These are phyloP conservation scores for Paratinospora sagittata DNA, from an alignment of 164 flowering plant genomes.

Conservation along the genomic window DNA sequence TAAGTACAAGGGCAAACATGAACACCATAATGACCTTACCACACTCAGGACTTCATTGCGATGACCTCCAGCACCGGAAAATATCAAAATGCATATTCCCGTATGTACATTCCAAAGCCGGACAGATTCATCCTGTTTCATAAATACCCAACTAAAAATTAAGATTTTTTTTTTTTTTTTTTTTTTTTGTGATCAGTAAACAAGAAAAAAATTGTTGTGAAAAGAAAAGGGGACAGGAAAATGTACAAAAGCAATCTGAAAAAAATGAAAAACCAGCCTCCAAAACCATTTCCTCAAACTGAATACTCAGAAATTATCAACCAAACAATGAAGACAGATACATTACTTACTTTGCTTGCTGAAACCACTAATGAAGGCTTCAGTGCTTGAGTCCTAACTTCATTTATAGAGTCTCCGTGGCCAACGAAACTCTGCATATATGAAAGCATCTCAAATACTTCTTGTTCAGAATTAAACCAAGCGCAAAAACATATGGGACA, in stretches of 20 bases:
- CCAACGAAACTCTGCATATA: slow-evolving; percentile 90
- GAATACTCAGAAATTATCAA: background rate
- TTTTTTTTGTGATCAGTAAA: no score
- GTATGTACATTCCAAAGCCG: slow-evolving; percentile 96
- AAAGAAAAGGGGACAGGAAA: no score
- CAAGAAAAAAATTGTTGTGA: no score
- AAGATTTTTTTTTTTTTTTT: background rate
- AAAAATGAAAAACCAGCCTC: background rate
- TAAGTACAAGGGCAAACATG: no score
- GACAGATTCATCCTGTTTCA: slow-evolving; percentile 87
- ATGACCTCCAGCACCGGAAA: slow-evolving; percentile 99
- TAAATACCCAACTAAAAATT: slow-evolving; percentile 7
- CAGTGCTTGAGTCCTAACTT: slow-evolving; percentile 85
- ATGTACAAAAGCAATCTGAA: no score
- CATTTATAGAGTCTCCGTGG: slow-evolving; percentile 96
- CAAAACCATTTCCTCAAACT: background rate
- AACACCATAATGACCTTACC: slow-evolving; percentile 40
- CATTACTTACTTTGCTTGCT: slow-evolving; percentile 76
- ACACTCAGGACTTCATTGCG: slow-evolving; percentile 98
- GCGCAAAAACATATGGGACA: background rate
- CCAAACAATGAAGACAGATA: background rate
- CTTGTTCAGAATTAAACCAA: background rate
- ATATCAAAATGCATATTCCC: slow-evolving; percentile 89
- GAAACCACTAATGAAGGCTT: slow-evolving; percentile 85
- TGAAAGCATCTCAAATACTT: slow-evolving; percentile 2